phyloP scores from a whole-genome alignment of 192 early-diverging fungal genomes.

The Diversispora epigaea region DNA sequence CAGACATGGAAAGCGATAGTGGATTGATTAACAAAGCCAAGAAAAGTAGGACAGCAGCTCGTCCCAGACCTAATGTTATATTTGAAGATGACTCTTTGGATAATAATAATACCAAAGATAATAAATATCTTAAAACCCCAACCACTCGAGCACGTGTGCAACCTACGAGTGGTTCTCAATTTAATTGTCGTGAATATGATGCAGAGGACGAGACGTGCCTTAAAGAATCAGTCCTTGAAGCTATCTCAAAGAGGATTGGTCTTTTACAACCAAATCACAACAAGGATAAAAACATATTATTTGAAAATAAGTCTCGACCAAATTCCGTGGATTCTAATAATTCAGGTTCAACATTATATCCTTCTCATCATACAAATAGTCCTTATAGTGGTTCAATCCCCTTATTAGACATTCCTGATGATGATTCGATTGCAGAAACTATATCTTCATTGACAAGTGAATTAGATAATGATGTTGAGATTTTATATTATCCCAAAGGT shows the following conservation, averaged over 20 bases:
- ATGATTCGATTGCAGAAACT: slow-evolving; percentile 30
- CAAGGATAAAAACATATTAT: slow-evolving; percentile 7
- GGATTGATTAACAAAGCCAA: slow-evolving; percentile 37
- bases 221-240: slow-evolving; percentile 60
- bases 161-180: slow-evolving; percentile 42
- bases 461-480: slow-evolving; percentile 65
- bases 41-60: neutral
- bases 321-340: slow-evolving; percentile 18
- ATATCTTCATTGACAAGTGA: slow-evolving; percentile 37
- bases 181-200: slow-evolving; percentile 43
- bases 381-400: slow-evolving; percentile 18
- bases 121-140: slow-evolving; percentile 27
- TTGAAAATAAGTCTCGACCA: slow-evolving; percentile 22
- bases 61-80: neutral
- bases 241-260: slow-evolving; percentile 63
- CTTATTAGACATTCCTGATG: slow-evolving; percentile 18
- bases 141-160: slow-evolving; percentile 33
- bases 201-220: slow-evolving; percentile 60
- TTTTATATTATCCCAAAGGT: slow-evolving; percentile 74
- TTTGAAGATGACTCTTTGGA: slow-evolving; percentile 15
- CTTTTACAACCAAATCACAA: slow-evolving; percentile 35
- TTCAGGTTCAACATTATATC: neutral
- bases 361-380: neutral
- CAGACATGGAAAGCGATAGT: slow-evolving; percentile 24
- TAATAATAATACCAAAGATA: slow-evolving; percentile 20